A percentile compares a stretch with the other conserved stretches of the same genome.
Conservation (phyloP, 2,329 filamentous ascomycete species). For the Chalaropsis ovoidea region DNA sequence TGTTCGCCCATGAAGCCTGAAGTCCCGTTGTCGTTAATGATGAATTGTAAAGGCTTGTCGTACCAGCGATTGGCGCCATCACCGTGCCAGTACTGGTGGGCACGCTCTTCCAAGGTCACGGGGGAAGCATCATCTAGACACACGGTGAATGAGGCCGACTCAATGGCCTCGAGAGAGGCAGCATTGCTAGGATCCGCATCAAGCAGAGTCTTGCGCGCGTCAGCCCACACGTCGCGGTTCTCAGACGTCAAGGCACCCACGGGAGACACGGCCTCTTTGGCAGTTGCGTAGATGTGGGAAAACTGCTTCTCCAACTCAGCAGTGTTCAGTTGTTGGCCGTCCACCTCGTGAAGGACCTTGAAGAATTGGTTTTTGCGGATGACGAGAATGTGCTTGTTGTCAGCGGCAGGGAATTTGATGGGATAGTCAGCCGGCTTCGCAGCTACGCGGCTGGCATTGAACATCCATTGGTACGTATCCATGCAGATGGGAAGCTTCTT, state of each 20-base stretch:
- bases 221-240: constrained; percentile 87
- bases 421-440: constrained; percentile 73
- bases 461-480: constrained; percentile 99
- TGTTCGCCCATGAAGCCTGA: constrained; percentile 97
- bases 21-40: constrained; percentile 95
- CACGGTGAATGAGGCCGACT: constrained; percentile 80
- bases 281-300: constrained; percentile 68
- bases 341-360: constrained; percentile 74
- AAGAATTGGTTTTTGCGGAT: constrained; percentile 97
- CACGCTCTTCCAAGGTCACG: constrained; percentile 88
- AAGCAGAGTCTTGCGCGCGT: constrained; percentile 67
- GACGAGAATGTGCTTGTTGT: constrained; percentile 79
- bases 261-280: constrained; percentile 53
- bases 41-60: constrained; percentile 97
- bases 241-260: constrained; percentile 81
- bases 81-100: constrained; percentile 95
- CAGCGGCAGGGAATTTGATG: constrained; percentile 62
- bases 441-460: constrained; percentile 82
- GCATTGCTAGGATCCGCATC: constrained; percentile 70
- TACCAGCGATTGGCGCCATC: constrained; percentile 94
- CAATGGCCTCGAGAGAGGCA: constrained; percentile 65
- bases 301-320: constrained; percentile 88
- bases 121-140: constrained; percentile 88
- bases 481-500: constrained; percentile 95
- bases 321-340: constrained; percentile 76